phyloP scores from a whole-genome alignment of 2,329 filamentous ascomycete genomes.

The Claviceps sp. region DNA sequence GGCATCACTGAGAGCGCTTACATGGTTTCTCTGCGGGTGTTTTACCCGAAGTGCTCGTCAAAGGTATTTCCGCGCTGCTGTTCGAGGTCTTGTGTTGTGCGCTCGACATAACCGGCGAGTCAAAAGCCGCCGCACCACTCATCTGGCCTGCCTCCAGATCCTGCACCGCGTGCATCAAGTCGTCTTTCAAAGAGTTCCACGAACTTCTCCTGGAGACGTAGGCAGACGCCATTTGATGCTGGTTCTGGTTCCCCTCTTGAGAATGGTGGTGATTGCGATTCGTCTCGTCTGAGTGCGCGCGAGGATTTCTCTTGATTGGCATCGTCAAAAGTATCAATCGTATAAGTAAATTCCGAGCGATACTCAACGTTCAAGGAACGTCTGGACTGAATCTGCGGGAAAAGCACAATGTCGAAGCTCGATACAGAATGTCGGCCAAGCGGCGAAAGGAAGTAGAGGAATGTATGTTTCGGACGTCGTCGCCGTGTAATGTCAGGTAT shows the following conservation, averaged over 20 bases:
- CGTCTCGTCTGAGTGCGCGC: conserved; percentile 11
- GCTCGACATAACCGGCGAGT: conserved; percentile 5
- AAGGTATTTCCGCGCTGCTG: conserved; percentile 10
- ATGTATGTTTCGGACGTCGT: background rate
- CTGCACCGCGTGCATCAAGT: conserved; percentile 9
- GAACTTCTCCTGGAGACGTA: conserved; percentile 18
- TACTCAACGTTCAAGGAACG: background rate
- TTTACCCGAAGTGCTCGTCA: background rate
- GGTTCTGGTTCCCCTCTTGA: conserved; percentile 2
- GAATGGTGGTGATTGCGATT: conserved; percentile 5
- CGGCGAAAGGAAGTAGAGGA: background rate
- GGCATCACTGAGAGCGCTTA: background rate
- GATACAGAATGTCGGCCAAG: background rate
- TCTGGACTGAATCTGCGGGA: background rate
- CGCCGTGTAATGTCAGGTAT: background rate
- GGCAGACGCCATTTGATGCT: conserved; percentile 8
- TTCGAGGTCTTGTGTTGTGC: background rate
- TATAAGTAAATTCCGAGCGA: background rate
- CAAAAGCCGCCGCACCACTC: conserved; percentile 6
- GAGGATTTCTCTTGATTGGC: conserved; percentile 14
- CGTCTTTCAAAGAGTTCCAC: conserved; percentile 16
- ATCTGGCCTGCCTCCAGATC: conserved; percentile 15
- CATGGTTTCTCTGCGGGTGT: conserved; percentile 1
- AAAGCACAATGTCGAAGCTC: background rate
- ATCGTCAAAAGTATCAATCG: conserved; percentile 2